phyloP scores from a whole-genome alignment of 1,139 yeast genomes.

The Candida sp. region DNA sequence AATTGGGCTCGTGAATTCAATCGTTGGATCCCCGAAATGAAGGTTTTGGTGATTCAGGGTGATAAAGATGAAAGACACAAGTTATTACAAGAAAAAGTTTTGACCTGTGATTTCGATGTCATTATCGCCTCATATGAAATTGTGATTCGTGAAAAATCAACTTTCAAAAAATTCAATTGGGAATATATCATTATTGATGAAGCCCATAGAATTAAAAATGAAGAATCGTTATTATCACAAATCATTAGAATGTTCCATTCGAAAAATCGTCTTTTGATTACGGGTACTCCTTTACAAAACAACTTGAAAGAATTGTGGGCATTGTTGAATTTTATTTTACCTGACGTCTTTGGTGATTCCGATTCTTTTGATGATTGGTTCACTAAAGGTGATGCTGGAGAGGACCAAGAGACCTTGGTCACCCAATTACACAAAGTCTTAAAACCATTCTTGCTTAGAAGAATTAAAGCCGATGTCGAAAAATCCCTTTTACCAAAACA shows the following conservation, averaged over 20 bases:
- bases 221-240: slow-evolving; percentile 70
- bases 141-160: slow-evolving; percentile 68
- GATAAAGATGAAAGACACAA: slow-evolving; percentile 63
- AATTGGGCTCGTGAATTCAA: slow-evolving; percentile 79
- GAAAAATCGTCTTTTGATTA: slow-evolving; percentile 63
- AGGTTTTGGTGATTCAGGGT: slow-evolving; percentile 66
- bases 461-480: slow-evolving; percentile 79
- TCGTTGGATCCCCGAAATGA: slow-evolving; percentile 77
- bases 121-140: slow-evolving; percentile 74
- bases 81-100: slow-evolving; percentile 47
- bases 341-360: slow-evolving; percentile 75
- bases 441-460: slow-evolving; percentile 68
- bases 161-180: slow-evolving; percentile 66
- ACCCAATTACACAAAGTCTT: slow-evolving; percentile 90
- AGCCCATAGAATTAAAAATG: slow-evolving; percentile 80
- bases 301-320: slow-evolving; percentile 84
- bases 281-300: slow-evolving; percentile 82
- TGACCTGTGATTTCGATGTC: slow-evolving; percentile 68
- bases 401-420: slow-evolving; percentile 43
- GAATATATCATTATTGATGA: slow-evolving; percentile 75
- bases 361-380: slow-evolving; percentile 79
- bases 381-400: slow-evolving; percentile 22
- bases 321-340: slow-evolving; percentile 65
- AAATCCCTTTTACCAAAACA: slow-evolving; percentile 72
- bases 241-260: slow-evolving; percentile 73